Conservation (phyloP, 2,329 filamentous ascomycete genomes). For the Talaromyces sp. region DNA sequence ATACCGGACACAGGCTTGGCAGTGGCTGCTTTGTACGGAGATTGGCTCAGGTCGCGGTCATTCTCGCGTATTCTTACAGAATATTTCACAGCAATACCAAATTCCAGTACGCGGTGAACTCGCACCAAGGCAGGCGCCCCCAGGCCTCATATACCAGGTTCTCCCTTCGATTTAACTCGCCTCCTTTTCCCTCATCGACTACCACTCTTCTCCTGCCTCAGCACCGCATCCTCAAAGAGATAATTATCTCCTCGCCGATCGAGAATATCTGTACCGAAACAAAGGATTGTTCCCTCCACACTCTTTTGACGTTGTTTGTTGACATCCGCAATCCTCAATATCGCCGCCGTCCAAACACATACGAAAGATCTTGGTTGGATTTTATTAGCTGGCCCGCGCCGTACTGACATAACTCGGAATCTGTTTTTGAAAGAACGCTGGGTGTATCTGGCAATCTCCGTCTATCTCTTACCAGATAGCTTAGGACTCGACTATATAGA, state of each 20-base stretch:
- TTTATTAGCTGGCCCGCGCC: background rate
- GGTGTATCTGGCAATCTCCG: conserved; percentile 1
- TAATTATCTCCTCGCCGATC: background rate
- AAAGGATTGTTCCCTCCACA: background rate
- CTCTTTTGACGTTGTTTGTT: conserved; percentile 2
- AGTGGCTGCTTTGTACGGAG: background rate
- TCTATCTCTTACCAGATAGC: background rate
- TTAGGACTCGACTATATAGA: background rate
- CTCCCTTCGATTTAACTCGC: conserved; percentile 5
- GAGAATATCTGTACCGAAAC: background rate
- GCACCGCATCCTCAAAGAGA: background rate
- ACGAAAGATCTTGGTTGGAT: background rate
- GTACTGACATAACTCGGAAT: background rate
- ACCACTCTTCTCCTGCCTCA: background rate
- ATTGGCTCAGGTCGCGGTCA: conserved; percentile 3
- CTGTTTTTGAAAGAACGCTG: background rate
- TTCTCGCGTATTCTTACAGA: background rate
- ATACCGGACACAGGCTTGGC: background rate
- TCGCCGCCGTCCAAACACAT: background rate
- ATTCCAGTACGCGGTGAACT: conserved; percentile 8
- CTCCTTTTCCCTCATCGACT: background rate
- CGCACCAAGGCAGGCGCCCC: background rate
- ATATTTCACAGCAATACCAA: background rate
- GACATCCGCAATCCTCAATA: background rate
- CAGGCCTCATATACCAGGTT: background rate